phyloP scores from a whole-genome alignment of 441 rosid species.

The Syzygium syzygioides region DNA sequence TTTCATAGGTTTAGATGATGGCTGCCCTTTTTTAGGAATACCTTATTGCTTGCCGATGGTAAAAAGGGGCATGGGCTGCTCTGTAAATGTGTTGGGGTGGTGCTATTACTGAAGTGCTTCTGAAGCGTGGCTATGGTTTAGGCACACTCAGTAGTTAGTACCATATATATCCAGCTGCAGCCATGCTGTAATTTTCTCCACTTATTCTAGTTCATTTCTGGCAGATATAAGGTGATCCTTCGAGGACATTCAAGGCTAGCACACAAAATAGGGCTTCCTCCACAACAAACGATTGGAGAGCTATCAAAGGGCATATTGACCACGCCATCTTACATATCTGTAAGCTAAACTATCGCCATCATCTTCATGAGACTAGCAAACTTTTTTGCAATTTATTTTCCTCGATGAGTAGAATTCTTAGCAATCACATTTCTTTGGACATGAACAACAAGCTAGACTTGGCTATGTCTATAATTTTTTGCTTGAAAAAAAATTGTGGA shows the following conservation, averaged over 20 bases:
- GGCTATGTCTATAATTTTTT: neutral
- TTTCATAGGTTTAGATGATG: neutral
- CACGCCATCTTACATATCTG: constrained; percentile 35
- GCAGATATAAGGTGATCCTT: constrained; percentile 35
- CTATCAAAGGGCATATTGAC: constrained; percentile 24
- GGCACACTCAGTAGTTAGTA: neutral
- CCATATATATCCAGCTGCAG: neutral
- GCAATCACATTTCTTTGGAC: neutral
- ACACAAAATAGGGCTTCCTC: constrained; percentile 29
- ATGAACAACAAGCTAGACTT: neutral
- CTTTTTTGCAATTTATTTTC: neutral
- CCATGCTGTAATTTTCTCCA: neutral
- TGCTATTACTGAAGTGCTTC: constrained; percentile 8
- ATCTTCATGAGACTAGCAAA: neutral
- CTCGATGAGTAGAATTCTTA: neutral
- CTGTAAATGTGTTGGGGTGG: constrained; percentile 4
- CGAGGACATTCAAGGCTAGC: constrained; percentile 24
- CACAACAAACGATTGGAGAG: constrained; percentile 23
- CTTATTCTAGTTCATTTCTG: neutral
- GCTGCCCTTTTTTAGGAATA: neutral
- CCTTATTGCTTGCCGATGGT: neutral
- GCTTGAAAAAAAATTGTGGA: constrained; percentile 8
- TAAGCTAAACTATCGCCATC: constrained; percentile 16
- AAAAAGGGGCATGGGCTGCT: neutral
- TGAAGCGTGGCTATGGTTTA: neutral